Percentiles rank a stretch among this genome's conserved stretches.
These are phyloP conservation scores for Wickerhamomyces pijperi DNA, from an alignment of 805 yeast species.

Conservation along the genomic window DNA sequence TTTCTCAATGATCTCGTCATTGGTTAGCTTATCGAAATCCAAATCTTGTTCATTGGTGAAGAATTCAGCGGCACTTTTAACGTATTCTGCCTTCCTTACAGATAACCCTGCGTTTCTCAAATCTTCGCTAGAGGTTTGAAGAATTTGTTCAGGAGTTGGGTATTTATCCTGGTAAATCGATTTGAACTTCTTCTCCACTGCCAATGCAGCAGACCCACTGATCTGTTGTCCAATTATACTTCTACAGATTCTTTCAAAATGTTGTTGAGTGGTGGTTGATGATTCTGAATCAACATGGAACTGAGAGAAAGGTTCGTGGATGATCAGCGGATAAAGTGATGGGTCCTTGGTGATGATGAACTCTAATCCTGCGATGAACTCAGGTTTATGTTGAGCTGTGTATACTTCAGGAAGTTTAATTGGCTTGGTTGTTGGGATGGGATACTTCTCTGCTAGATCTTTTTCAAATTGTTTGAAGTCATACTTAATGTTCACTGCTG, in stretches of 20 bases:
- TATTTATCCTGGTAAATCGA: conserved; percentile 23
- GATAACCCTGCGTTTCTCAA: conserved; percentile 63
- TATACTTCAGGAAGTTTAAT: conserved; percentile 16
- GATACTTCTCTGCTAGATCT: conserved; percentile 5
- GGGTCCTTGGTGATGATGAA: conserved; percentile 27
- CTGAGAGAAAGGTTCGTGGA: conserved; percentile 17
- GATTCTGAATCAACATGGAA: conserved; percentile 14
- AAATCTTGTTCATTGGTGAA: conserved; percentile 28
- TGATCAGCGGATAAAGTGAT: conserved; percentile 20
- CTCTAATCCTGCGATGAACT: conserved; percentile 24
- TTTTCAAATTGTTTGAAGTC: conserved; percentile 7
- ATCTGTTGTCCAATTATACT: conserved; percentile 64
- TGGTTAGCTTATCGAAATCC: conserved; percentile 25
- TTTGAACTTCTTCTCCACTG: conserved; percentile 42
- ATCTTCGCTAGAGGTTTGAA: conserved; percentile 29
- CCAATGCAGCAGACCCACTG: conserved; percentile 68
- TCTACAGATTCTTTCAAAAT: conserved; percentile 30
- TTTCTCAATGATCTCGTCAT: conserved; percentile 34
- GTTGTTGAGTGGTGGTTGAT: conserved; percentile 16
- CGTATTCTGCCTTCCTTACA: conserved; percentile 52
- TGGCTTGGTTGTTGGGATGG: conserved; percentile 7
- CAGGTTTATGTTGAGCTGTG: conserved; percentile 17
- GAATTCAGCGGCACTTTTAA: conserved; percentile 40
- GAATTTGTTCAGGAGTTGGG: conserved; percentile 33
- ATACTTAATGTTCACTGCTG: conserved; percentile 5